Conservation (phyloP, 73 alveolate genomes). For the Blepharisma stoltei region DNA sequence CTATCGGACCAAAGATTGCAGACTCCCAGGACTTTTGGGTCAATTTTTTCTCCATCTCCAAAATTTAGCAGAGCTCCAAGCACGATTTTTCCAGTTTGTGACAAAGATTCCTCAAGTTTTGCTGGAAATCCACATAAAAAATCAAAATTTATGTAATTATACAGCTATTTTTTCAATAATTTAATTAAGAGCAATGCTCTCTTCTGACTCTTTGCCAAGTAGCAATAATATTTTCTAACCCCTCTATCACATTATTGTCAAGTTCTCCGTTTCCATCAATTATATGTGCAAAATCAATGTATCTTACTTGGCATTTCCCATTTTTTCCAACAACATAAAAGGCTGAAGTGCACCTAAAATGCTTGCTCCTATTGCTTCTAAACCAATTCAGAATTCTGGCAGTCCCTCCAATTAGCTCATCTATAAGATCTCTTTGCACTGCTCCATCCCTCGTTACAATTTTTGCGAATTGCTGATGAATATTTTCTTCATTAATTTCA, state of each 20-base stretch:
- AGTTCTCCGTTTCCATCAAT: constrained; percentile 2
- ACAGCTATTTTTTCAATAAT: too few species aligned
- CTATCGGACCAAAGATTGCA: too few species aligned
- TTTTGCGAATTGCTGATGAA: not conserved
- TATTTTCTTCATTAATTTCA: not conserved
- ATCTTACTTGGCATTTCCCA: constrained; percentile 8
- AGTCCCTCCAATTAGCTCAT: not conserved
- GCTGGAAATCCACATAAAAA: too few species aligned
- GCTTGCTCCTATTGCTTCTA: not conserved
- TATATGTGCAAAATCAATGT: constrained; percentile 11
- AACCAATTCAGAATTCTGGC: not conserved
- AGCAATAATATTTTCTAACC: not conserved
- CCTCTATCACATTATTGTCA: not conserved
- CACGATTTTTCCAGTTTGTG: too few species aligned
- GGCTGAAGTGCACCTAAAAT: not conserved
- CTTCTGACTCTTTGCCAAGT: not conserved
- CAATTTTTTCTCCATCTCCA: too few species aligned
- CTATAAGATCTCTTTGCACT: not conserved
- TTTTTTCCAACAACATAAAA: not conserved
- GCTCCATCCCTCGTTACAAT: not conserved
- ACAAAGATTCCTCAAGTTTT: too few species aligned
- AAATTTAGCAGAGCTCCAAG: too few species aligned
- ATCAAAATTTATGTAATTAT: too few species aligned
- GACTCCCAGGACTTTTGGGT: too few species aligned
- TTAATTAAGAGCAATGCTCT: too few species aligned